Conservation (phyloP, 2,329 filamentous ascomycete genomes). For the Cladosporium sphaerospermum region DNA sequence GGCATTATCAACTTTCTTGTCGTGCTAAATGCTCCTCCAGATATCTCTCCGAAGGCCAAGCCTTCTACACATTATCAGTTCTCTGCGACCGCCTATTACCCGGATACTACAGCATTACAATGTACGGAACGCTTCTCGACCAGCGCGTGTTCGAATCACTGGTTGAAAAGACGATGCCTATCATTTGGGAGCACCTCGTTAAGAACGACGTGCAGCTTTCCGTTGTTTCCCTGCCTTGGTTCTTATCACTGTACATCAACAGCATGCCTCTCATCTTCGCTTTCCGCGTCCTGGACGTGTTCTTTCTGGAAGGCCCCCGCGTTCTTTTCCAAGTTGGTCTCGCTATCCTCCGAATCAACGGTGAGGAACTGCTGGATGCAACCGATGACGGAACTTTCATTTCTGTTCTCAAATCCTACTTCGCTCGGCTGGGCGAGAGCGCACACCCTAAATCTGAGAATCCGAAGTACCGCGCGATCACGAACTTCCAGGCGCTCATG, state of each 20-base stretch:
- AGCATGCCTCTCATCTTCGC: slow-evolving; percentile 98
- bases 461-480: slow-evolving; percentile 86
- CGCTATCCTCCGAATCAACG: slow-evolving; percentile 95
- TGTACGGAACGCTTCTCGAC: slow-evolving; percentile 96
- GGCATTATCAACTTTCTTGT: not conserved
- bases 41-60: slow-evolving; percentile 94
- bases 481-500: slow-evolving; percentile 96
- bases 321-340: slow-evolving; percentile 94
- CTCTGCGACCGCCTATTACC: slow-evolving; percentile 89
- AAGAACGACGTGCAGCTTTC: slow-evolving; percentile 96
- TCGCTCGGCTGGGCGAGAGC: slow-evolving; percentile 85
- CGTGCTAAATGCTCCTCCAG: slow-evolving; percentile 36
- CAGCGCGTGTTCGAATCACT: slow-evolving; percentile 96
- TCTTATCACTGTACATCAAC: slow-evolving; percentile 96
- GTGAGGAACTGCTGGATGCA: slow-evolving; percentile 88
- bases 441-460: slow-evolving; percentile 95
- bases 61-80: slow-evolving; percentile 86
- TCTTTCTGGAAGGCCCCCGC: slow-evolving; percentile 96
- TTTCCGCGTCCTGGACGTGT: slow-evolving; percentile 92
- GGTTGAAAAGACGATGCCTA: slow-evolving; percentile 98
- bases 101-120: slow-evolving; percentile 96
- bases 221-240: slow-evolving; percentile 96
- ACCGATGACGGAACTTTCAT: slow-evolving; percentile 95
- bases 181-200: slow-evolving; percentile 96
- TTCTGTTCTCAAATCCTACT: slow-evolving; percentile 90